Base-by-base conservation (phyloP, 176 grass and related monocot genomes). In the Themeda triandra region DNA sequence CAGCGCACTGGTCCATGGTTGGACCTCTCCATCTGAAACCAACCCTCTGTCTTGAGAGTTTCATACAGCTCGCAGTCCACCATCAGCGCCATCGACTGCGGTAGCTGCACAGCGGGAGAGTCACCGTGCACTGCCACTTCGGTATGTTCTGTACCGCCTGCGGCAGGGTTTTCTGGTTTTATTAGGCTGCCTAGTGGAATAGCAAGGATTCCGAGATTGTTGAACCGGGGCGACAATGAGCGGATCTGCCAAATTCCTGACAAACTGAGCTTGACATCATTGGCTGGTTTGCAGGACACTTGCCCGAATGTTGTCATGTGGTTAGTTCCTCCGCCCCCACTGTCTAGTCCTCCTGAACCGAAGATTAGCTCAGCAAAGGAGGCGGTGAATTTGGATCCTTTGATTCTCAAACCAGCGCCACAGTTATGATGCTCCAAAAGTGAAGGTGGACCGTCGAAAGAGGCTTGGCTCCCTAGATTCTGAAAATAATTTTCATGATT, bases 21-120 rank as follows among this genome's bases (percentile, higher is more conserved):
- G 25, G 84, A 71, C 58, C 89, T 88, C 65, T 90, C 89, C 66
- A 93, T 24, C 84, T 98, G 76, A 37, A 98, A 49, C 96, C 96
- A 98, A 2, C 87, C 89, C 33, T 90, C 87, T 46, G 89, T 73
- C 80, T 71, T 98, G 45, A 88, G 69, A 23, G 78, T 71, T 70
- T 93, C 80, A 30, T 90, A 94, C n/a, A 95, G 41, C 27, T 93
- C 96, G 12, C 86, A 95, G 51, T 84, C 69, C 68, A 67, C 82
- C 87, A 89, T 80, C 6, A 79, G 36, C 11, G 82, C 62, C 1
- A 68, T 19, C 1, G 76, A 75, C 40, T 48, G 80, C 0, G 29
- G 28, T 4, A 40, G 18, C 19, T 44, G 36, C 3, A 8, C 11
- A 3, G 17, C 2, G 4, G 53, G 19, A 31, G 40, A 10, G 23